Evolutionary conservation across 2,329 filamentous ascomycete species (phyloP), one percentile per base, ranked within the genome.

Genomic region (Ceratocystis eucalypticola): DNA sequence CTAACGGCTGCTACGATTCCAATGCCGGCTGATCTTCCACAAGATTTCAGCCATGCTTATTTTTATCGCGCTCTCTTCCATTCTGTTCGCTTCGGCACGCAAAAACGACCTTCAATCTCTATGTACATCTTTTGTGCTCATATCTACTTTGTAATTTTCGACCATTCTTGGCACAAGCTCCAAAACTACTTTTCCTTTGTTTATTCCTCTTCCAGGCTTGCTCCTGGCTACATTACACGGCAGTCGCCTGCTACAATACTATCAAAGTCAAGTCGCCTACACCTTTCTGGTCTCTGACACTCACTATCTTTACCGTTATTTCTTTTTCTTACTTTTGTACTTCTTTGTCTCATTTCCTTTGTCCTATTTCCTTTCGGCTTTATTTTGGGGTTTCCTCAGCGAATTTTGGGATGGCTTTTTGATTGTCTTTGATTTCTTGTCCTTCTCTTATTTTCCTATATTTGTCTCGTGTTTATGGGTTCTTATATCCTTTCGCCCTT

Each of bases 1-100:
- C 37, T 41, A 41, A 67, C 62, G 62, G 68, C 66, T 62, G 68
- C 65, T 69, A 61, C 37, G 66, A 63, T 61, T 64, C 25, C 55
- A 37, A 57, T 22, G 53, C 65, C 53, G 65, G 44, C 41, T 61
- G 59, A 66, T 30, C 44, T 20, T 50, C 55, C 59, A 30, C 3
- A 41, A 41, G 10, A 41, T 41, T 41, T 22, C 46, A 64, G 57
- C 46, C 53, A 63, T 61, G 64, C 62, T 41, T 41, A 41, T 41
- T 41, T 41, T 41, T 15, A 41, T 41, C 37, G 37, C 37, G 37
- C 37, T 41, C 37, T 41, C 59, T 33, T 66, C 50, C 46, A n/a
- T 20, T 64, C 46, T 48, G 45, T 50, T 15, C 37, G 37, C 37
- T 25, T 5, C 25, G 48, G 48, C 48, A 53, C 28, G 48, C 20